A percentile compares a stretch with the other conserved stretches of the same genome.
phyloP scores from a whole-genome alignment of 1,284 basidiomycete species.

The Earliella scabrosa region DNA sequence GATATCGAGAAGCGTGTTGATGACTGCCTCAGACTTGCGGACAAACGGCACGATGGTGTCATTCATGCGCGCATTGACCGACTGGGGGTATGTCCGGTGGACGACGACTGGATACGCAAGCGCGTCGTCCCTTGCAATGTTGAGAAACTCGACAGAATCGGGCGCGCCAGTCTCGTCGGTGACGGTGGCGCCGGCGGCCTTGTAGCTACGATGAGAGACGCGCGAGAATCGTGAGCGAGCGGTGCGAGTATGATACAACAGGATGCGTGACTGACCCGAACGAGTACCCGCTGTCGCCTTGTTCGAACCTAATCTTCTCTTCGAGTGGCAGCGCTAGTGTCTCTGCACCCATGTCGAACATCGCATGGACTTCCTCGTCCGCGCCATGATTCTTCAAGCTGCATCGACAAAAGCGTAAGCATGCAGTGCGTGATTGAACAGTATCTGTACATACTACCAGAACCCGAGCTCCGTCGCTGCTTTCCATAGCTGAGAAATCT shows the following conservation, averaged over 20 bases:
- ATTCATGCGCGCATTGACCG: slow-evolving; percentile 36
- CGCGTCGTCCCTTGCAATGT: slow-evolving; percentile 36
- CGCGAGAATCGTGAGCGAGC: not conserved
- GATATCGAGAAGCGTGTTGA: slow-evolving; percentile 32
- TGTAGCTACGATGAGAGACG: slow-evolving; percentile 30
- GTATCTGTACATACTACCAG: slow-evolving; percentile 31
- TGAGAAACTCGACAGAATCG: slow-evolving; percentile 37
- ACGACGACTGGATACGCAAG: slow-evolving; percentile 32
- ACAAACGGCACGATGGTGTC: slow-evolving; percentile 35
- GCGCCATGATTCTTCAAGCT: slow-evolving; percentile 42
- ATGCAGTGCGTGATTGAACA: not conserved
- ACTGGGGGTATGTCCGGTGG: slow-evolving; percentile 37
- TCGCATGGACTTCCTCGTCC: slow-evolving; percentile 34
- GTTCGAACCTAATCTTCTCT: slow-evolving; percentile 42
- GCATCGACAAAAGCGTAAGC: not conserved
- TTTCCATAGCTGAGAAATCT: slow-evolving; percentile 33
- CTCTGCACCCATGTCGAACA: slow-evolving; percentile 41
- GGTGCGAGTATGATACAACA: not conserved
- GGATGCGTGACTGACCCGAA: slow-evolving; percentile 32
- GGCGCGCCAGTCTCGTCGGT: slow-evolving; percentile 36
- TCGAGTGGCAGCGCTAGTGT: slow-evolving; percentile 38
- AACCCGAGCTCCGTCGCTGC: slow-evolving; percentile 34
- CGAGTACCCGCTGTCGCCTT: slow-evolving; percentile 39
- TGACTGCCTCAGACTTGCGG: slow-evolving; percentile 34
- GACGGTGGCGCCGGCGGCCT: slow-evolving; percentile 34